phyloP scores from a whole-genome alignment of 108 stramenopile genomes.

The Fragilaria crotonensis region DNA sequence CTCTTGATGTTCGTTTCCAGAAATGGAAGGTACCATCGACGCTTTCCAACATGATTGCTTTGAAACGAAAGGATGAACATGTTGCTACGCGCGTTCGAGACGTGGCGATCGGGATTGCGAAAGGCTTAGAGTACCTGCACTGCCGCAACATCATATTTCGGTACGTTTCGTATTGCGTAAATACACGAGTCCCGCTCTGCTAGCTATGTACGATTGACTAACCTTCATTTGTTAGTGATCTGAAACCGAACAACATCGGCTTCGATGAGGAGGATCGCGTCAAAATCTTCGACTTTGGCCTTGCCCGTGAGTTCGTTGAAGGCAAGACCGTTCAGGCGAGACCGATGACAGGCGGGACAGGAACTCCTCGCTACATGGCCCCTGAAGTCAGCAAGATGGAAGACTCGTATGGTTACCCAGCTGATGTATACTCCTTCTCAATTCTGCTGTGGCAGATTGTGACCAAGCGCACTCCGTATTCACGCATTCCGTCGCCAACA shows the following conservation, averaged over 20 bases:
- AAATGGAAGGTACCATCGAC: not conserved
- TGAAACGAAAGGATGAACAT: not conserved
- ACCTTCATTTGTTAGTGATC: too few relatives aligned
- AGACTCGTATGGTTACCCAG: slow-evolving; percentile 7
- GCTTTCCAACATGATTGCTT: not conserved
- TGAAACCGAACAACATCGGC: slow-evolving; percentile 11
- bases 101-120: slow-evolving; percentile 10
- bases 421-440: slow-evolving; percentile 67
- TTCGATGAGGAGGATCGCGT: too few relatives aligned
- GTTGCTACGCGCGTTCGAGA: slow-evolving; percentile 2
- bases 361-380: not conserved
- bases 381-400: too few relatives aligned
- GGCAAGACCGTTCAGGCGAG: not conserved
- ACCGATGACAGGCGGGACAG: not conserved
- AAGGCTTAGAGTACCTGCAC: slow-evolving; percentile 17
- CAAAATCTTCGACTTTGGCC: too few relatives aligned
- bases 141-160: slow-evolving; percentile 12
- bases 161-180: too few relatives aligned
- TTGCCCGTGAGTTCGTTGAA: not conserved
- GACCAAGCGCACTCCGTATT: not conserved
- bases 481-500: not conserved
- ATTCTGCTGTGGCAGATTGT: slow-evolving; percentile 67
- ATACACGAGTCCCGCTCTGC: too few relatives aligned
- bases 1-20: slow-evolving; percentile 11
- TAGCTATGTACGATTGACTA: too few relatives aligned